Evolutionary conservation across 495 filamentous ascomycete genomes (phyloP).

Genomic region (Xylaria castorea): DNA sequence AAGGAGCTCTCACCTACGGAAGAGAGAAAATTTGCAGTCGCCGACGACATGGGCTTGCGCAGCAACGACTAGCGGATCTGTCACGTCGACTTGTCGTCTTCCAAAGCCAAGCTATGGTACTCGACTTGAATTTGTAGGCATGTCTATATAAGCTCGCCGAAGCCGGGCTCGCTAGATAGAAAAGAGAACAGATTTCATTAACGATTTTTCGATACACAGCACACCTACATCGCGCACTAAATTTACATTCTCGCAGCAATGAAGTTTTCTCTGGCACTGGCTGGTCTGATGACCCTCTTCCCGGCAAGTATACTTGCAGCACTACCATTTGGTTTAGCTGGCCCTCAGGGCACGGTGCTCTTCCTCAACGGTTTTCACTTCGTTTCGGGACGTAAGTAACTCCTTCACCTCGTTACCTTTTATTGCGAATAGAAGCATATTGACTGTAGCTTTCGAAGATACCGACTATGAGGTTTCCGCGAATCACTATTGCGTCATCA

Average conservation of each 20-base stretch:
- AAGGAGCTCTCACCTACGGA: background rate
- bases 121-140: background rate
- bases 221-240: background rate
- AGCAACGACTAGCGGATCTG: background rate
- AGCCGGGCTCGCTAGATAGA: background rate
- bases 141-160: background rate
- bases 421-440: background rate
- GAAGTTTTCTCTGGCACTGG: constrained; percentile 21
- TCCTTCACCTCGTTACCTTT: too few species aligned
- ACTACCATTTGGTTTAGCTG: constrained; percentile 38
- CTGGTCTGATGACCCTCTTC: constrained; percentile 27
- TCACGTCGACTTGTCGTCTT: background rate
- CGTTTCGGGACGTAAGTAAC: constrained; percentile 38
- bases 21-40: background rate
- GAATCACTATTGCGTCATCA: constrained; percentile 48
- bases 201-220: background rate
- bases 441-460: constrained; percentile 5
- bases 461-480: constrained; percentile 42
- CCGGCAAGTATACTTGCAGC: constrained; percentile 28
- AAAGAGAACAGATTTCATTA: background rate
- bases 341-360: constrained; percentile 39
- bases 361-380: constrained; percentile 53
- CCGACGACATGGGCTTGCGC: constrained; percentile 1
- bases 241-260: constrained; percentile 13
- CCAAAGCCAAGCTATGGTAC: background rate